Conservation (phyloP, 1,284 basidiomycete genomes). For the Rhodofomes roseus region DNA sequence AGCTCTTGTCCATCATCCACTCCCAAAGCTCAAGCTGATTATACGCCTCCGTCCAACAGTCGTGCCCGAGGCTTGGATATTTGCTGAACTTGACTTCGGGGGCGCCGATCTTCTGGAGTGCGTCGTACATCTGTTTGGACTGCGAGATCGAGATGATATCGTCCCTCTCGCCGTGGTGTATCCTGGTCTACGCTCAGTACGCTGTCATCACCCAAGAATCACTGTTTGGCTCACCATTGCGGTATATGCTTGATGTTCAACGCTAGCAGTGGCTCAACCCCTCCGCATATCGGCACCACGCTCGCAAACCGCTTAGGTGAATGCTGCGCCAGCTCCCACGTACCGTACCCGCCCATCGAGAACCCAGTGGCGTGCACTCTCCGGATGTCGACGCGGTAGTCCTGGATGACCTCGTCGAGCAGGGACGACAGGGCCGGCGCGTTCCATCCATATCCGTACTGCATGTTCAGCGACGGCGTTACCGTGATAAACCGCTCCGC, state of each 20-base stretch:
- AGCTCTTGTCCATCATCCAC: background rate
- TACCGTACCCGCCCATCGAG: too few relatives aligned
- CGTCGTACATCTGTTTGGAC: too few relatives aligned
- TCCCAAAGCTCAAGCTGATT: background rate
- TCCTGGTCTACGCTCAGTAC: background rate
- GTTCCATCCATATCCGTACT: too few relatives aligned
- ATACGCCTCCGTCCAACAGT: background rate
- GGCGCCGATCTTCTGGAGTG: background rate
- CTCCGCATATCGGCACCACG: background rate
- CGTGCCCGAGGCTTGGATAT: background rate
- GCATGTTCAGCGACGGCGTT: background rate
- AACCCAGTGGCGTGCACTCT: too few relatives aligned
- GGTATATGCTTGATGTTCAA: background rate
- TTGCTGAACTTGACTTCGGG: background rate
- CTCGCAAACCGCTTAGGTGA: background rate
- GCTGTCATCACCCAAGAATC: background rate
- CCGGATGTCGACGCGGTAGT: too few relatives aligned
- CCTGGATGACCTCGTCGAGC: too few relatives aligned
- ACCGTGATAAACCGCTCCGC: background rate
- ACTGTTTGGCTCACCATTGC: background rate
- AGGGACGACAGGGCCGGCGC: too few relatives aligned
- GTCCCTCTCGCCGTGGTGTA: background rate
- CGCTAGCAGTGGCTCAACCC: background rate
- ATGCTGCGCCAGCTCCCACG: too few relatives aligned
- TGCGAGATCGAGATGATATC: background rate